phyloP scores from a whole-genome alignment of 2,329 filamentous ascomycete genomes.

The Graphiopsis chlorocephala region DNA sequence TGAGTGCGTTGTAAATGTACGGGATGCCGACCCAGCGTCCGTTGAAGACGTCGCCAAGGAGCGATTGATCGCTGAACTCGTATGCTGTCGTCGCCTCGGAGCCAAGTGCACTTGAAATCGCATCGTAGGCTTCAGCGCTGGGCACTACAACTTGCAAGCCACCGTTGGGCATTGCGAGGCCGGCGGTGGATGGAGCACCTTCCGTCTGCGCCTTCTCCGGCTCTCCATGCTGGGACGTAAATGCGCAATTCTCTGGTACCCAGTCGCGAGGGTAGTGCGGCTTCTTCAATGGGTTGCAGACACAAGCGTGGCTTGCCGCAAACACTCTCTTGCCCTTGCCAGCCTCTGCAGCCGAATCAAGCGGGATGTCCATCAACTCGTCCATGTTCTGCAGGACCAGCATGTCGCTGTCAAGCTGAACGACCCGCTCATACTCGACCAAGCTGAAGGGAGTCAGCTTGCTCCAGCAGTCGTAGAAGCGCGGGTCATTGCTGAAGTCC shows the following conservation, averaged over 20 bases:
- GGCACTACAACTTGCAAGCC: slow-evolving; percentile 63
- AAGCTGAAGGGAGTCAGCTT: slow-evolving; percentile 79
- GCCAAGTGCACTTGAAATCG: slow-evolving; percentile 49
- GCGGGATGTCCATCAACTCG: slow-evolving; percentile 78
- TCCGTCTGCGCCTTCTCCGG: slow-evolving; percentile 51
- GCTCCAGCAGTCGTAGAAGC: slow-evolving; percentile 88
- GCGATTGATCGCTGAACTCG: slow-evolving; percentile 60
- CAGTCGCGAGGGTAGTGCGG: slow-evolving; percentile 75
- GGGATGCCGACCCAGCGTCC: slow-evolving; percentile 59
- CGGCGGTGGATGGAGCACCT: slow-evolving; percentile 50
- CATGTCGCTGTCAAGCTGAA: slow-evolving; percentile 89
- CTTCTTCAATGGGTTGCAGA: slow-evolving; percentile 79
- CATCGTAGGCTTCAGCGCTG: slow-evolving; percentile 50
- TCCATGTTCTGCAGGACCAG: slow-evolving; percentile 82
- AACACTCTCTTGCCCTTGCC: slow-evolving; percentile 66
- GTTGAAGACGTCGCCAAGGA: slow-evolving; percentile 56
- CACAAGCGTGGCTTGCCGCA: slow-evolving; percentile 78
- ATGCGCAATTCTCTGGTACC: slow-evolving; percentile 61
- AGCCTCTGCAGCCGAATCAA: slow-evolving; percentile 57
- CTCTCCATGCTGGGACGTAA: slow-evolving; percentile 54
- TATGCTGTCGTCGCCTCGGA: slow-evolving; percentile 49
- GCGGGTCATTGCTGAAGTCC: slow-evolving; percentile 72
- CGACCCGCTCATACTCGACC: slow-evolving; percentile 72
- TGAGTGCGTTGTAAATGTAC: slow-evolving; percentile 61
- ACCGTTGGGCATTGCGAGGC: slow-evolving; percentile 59